A percentile compares a stretch with the other conserved stretches of the same genome.
phyloP scores from a whole-genome alignment of 148 eudicot species.

The Fallopia convolvulus region DNA sequence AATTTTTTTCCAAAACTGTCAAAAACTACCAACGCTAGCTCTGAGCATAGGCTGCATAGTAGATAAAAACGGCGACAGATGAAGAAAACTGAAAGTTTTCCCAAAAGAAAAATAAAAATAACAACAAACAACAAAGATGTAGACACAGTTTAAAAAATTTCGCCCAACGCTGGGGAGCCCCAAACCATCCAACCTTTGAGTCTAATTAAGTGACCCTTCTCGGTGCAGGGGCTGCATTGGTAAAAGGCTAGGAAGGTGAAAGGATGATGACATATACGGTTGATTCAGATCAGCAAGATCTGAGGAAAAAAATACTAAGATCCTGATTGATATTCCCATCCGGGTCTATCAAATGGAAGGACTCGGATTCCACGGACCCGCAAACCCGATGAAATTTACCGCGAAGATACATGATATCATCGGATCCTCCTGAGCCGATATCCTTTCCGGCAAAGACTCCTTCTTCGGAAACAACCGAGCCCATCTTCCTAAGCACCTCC shows the following conservation, averaged over 20 bases:
- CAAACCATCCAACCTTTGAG: too few species aligned
- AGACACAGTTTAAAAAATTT: too few species aligned
- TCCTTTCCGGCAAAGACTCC: slow-evolving; percentile 30
- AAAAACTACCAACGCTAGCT: background rate
- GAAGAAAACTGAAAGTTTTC: background rate
- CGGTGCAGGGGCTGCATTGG: too few species aligned
- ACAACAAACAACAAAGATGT: background rate
- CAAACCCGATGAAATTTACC: slow-evolving; percentile 40
- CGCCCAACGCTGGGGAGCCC: too few species aligned
- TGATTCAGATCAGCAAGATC: slow-evolving; percentile 19
- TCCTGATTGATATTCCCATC: slow-evolving; percentile 50
- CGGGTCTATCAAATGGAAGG: slow-evolving; percentile 55
- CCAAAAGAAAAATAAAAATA: background rate
- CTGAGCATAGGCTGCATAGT: background rate
- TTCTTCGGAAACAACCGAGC: slow-evolving; percentile 37
- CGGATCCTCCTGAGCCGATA: slow-evolving; percentile 20
- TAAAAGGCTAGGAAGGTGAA: too few species aligned
- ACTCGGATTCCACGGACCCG: slow-evolving; percentile 37
- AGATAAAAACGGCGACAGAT: background rate
- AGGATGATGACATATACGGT: too few species aligned
- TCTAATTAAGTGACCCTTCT: too few species aligned
- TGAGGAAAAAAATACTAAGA: slow-evolving; percentile 59
- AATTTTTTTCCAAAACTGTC: background rate
- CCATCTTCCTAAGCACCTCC: slow-evolving; percentile 33
- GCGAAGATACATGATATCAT: slow-evolving; percentile 48